Percentiles rank a stretch among this genome's conserved stretches.
These are phyloP conservation scores for Chalaropsis ovoidea DNA, from an alignment of 2,329 filamentous ascomycete genomes.

Conservation along the genomic window DNA sequence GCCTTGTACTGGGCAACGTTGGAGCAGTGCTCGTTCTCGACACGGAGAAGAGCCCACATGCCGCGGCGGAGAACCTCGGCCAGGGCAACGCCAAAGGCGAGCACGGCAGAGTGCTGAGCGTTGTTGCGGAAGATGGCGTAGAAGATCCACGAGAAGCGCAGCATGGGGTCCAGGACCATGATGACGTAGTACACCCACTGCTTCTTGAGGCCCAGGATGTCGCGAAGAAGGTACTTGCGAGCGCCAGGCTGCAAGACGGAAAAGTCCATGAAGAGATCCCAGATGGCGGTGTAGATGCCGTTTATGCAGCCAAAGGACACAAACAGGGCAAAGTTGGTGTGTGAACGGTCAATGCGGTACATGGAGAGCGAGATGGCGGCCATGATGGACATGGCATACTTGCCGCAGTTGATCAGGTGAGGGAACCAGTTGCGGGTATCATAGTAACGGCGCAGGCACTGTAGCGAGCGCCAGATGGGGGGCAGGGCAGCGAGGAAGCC, in stretches of 20 bases:
- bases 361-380: constrained; percentile 70
- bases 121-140: constrained; percentile 76
- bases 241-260: constrained; percentile 72
- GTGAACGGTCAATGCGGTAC: constrained; percentile 61
- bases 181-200: constrained; percentile 78
- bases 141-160: constrained; percentile 91
- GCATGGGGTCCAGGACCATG: constrained; percentile 70
- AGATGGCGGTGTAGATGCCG: constrained; percentile 69
- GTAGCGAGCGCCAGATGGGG: constrained; percentile 79
- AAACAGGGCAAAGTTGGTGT: constrained; percentile 56
- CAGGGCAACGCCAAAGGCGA: constrained; percentile 69
- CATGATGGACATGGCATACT: constrained; percentile 77
- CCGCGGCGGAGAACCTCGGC: constrained; percentile 75
- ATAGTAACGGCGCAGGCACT: constrained; percentile 80
- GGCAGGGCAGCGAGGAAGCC: constrained; percentile 80
- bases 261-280: constrained; percentile 96
- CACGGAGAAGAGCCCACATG: constrained; percentile 84
- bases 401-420: constrained; percentile 83
- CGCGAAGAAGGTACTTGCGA: constrained; percentile 57
- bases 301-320: constrained; percentile 75
- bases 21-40: constrained; percentile 94
- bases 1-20: constrained; percentile 88
- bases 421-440: constrained; percentile 84
- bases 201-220: constrained; percentile 67
- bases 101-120: constrained; percentile 68